Evolutionary conservation across 2,329 filamentous ascomycete genomes (phyloP).

Genomic region (Fusarium nanum): DNA sequence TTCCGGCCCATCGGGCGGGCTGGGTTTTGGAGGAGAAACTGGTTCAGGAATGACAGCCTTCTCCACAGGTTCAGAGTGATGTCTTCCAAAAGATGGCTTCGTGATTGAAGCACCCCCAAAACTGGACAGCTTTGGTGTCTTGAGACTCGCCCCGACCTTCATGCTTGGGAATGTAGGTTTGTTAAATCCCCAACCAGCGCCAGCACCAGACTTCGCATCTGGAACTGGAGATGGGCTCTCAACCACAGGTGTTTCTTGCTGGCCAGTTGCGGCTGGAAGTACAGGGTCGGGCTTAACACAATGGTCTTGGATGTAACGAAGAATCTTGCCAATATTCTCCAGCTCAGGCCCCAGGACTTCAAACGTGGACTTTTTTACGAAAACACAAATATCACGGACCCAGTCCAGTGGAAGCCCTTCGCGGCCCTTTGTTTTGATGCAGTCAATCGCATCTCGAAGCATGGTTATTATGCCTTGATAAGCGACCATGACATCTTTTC

Average conservation of each 20-base stretch:
- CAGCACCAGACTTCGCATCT: neutral
- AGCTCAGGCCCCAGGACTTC: neutral
- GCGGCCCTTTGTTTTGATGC: neutral
- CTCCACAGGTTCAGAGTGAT: neutral
- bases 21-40: neutral
- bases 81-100: slow-evolving; percentile 2
- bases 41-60: neutral
- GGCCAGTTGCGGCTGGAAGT: neutral
- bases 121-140: neutral
- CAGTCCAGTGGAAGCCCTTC: neutral
- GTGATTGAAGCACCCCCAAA: neutral
- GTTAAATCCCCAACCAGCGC: neutral
- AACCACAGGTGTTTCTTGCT: neutral
- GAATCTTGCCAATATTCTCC: neutral
- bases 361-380: neutral
- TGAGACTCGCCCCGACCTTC: neutral
- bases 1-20: neutral
- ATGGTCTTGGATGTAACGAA: neutral
- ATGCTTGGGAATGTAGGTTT: neutral
- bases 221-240: neutral
- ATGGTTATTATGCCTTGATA: neutral
- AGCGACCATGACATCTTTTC: neutral
- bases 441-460: slow-evolving; percentile 7
- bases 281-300: neutral
- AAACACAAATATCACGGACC: neutral